phyloP scores from a whole-genome alignment of 2,329 filamentous ascomycete genomes.

The Calonectria leucothoes region DNA sequence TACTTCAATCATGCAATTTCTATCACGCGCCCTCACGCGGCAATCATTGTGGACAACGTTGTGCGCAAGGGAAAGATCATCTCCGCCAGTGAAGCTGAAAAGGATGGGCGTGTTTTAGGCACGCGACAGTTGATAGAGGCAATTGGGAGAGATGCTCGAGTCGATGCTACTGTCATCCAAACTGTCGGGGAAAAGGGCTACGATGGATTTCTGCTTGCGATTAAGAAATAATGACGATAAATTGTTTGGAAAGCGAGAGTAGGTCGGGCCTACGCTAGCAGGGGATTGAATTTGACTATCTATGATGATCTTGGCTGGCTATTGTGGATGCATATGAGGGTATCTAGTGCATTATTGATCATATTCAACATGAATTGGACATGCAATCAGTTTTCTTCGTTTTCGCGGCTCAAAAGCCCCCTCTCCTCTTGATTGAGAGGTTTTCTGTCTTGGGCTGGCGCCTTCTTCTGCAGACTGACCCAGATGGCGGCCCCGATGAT shows the following conservation, averaged over 20 bases:
- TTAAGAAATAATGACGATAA: neutral
- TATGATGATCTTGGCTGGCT: neutral
- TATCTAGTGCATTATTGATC: too few relatives aligned
- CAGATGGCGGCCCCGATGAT: conserved; percentile 56
- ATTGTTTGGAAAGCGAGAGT: neutral
- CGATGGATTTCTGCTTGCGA: neutral
- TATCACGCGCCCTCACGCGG: neutral
- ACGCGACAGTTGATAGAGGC: conserved; percentile 1
- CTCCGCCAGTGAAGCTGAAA: neutral
- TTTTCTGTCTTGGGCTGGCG: conserved; percentile 36
- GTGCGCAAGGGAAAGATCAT: neutral
- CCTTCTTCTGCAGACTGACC: conserved; percentile 55
- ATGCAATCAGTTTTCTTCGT: neutral
- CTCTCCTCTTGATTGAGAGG: conserved; percentile 49
- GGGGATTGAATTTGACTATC: neutral
- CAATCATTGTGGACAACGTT: neutral
- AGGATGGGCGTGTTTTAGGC: neutral
- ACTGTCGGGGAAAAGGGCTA: conserved; percentile 5
- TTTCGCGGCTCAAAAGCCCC: conserved; percentile 37
- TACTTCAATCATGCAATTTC: conserved; percentile 4
- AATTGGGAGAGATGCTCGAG: neutral
- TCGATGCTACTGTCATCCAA: conserved; percentile 1
- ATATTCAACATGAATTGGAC: neutral
- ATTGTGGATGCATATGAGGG: neutral
- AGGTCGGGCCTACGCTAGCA: too few relatives aligned